Base-by-base conservation (phyloP, 192 early-diverging fungal species). In the Entophlyctis luteolus region DNA sequence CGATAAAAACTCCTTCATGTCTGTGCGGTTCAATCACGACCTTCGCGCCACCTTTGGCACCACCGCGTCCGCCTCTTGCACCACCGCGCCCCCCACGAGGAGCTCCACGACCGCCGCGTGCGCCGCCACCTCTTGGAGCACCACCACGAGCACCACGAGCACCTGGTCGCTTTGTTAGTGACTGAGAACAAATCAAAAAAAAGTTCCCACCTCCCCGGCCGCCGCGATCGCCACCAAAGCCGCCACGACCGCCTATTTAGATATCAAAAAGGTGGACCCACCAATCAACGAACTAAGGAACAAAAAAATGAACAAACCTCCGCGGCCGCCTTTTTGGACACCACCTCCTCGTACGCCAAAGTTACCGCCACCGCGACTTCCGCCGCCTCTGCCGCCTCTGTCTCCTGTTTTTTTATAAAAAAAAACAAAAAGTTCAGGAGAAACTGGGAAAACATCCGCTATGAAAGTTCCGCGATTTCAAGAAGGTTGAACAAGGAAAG, bases 21-120 rank as follows among this genome's bases (percentile, higher is more conserved):
- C 96, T 87, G 73, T 98, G 96, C 32, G 96, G 96, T 81, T 98
- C 95, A 39, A 98, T 79, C 49, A 97, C 82, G 42, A 97, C 95
- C 87, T 94, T 99, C 77, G 92, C 85, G 32, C 95, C 95, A 23
- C 91, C 95, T 28, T 68, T 74, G 52, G 92, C 93, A 48, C 93
- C 94, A 27, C 88, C 91, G 22, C 83, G 56, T 68, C 88, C 79
- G 47, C 83, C 69, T 31, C 71, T 62, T 48, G 79, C 82, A 47
- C 84, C 83, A 47, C 87, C 71, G 20, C 86, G 79, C 56, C 88
- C 85, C 42, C 75, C 79, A 48, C 86, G 78, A 56, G 77, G 49
- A 39, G 83, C 85, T 29, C 88, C 87, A 48, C 81, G 67, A 55
- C 73, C 78, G 35, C 73, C 73, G 23, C 52, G 36, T 6, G 20